These are phyloP conservation scores for Rehmannia glutinosa DNA, from an alignment of 257 asterid genomes.

Conservation along the genomic window DNA sequence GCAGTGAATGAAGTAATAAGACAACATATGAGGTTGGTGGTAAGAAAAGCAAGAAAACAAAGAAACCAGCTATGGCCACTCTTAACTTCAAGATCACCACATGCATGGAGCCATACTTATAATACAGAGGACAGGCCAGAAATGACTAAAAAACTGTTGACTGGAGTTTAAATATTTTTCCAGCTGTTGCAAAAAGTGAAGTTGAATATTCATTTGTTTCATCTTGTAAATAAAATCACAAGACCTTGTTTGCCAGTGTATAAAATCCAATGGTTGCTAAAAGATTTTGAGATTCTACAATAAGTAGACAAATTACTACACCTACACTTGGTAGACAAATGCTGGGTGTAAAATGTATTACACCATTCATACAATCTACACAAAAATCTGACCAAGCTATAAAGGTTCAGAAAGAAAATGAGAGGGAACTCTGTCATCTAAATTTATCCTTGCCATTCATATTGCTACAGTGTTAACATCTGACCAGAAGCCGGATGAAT, in stretches of 20 bases:
- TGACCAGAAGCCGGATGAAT: slow-evolving; percentile 14
- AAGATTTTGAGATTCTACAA: too few relatives aligned
- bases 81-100: slow-evolving; percentile 63
- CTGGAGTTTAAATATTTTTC: slow-evolving; percentile 32
- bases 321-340: too few relatives aligned
- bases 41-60: slow-evolving; percentile 38
- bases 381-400: too few relatives aligned
- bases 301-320: too few relatives aligned
- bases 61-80: slow-evolving; percentile 73
- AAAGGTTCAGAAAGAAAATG: too few relatives aligned
- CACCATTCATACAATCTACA: too few relatives aligned
- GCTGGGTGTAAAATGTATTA: too few relatives aligned
- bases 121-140: slow-evolving; percentile 23
- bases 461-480: slow-evolving; percentile 27
- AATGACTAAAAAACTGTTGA: slow-evolving; percentile 31
- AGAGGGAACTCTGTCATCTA: slow-evolving; percentile 3
- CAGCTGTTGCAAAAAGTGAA: not conserved
- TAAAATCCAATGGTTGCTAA: too few relatives aligned
- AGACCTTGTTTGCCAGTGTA: not conserved
- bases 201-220: slow-evolving; percentile 1
- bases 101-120: slow-evolving; percentile 58
- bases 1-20: slow-evolving; percentile 56
- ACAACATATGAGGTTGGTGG: slow-evolving; percentile 37
- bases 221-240: slow-evolving; percentile 30
- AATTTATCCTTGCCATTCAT: slow-evolving; percentile 22